Conservation (phyloP, 176 grass and related monocot species). For the Triticum timopheevii region DNA sequence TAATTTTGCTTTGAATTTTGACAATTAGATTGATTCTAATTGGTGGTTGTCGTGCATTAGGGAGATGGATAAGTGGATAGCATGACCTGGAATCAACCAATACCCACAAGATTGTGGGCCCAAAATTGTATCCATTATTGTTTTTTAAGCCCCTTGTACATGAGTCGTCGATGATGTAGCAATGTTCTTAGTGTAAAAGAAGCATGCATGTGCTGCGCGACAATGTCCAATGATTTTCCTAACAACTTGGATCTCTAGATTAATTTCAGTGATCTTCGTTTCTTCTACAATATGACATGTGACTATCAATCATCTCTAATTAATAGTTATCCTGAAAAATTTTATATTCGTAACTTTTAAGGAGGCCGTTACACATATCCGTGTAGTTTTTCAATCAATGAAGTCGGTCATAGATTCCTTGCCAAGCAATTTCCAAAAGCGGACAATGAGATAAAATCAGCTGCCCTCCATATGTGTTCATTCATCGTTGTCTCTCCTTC, state of each 20-base stretch:
- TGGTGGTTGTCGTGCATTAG: no score
- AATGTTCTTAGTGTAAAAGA: background rate
- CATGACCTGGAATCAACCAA: no score
- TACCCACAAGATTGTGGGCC: background rate
- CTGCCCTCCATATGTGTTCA: background rate
- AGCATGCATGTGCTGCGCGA: background rate
- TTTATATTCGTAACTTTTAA: no score
- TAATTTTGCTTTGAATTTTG: no score
- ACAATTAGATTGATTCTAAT: no score
- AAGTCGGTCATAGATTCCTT: background rate
- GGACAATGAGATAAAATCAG: background rate
- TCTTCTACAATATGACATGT: no score
- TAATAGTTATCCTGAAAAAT: no score
- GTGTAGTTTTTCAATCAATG: background rate
- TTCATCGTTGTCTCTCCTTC: background rate
- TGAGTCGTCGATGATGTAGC: background rate
- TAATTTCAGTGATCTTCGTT: no score
- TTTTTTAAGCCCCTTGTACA: no score
- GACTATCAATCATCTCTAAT: no score
- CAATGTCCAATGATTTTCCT: background rate
- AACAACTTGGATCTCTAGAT: background rate
- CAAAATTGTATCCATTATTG: background rate
- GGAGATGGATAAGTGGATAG: no score
- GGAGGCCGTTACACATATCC: background rate
- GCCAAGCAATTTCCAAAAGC: background rate